A percentile compares a stretch with the other conserved stretches of the same genome.
Evolutionary conservation across 176 grass and related monocot genomes (phyloP).

Genomic region (Eremochloa ophiuroides): DNA sequence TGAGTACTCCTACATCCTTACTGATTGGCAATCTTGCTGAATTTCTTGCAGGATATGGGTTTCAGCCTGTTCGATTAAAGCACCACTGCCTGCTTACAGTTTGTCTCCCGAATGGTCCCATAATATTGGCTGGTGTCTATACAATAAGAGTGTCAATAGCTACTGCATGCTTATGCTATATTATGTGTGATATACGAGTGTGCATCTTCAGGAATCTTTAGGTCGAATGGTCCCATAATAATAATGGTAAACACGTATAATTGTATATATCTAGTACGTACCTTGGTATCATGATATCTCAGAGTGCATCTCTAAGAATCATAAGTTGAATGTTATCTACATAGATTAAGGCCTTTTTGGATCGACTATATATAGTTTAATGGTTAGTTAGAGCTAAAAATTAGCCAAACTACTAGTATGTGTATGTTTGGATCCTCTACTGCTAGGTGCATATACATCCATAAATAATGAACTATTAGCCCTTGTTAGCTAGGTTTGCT

Average conservation of each 20-base stretch:
- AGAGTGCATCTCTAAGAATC: background rate
- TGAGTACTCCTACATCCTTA: background rate
- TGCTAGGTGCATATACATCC: background rate
- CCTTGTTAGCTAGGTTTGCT: too few relatives aligned
- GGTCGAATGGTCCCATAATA: background rate
- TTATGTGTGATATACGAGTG: background rate
- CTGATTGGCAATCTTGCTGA: background rate
- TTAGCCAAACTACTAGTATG: background rate
- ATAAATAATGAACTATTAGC: background rate
- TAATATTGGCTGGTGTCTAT: background rate
- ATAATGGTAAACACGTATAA: background rate
- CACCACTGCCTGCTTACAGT: background rate
- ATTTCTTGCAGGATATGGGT: slow-evolving; percentile 74
- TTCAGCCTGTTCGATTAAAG: slow-evolving; percentile 85
- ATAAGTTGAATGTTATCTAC: background rate
- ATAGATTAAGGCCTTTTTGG: background rate
- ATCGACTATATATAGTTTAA: background rate
- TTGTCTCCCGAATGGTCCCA: background rate
- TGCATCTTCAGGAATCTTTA: background rate
- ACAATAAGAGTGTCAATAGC: background rate
- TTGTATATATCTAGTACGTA: slow-evolving; percentile 11
- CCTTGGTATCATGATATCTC: background rate
- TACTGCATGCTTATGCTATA: background rate
- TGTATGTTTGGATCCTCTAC: background rate
- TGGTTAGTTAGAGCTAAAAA: background rate